Conservation (phyloP, 768 basidiomycete species). For the Bullera alba region DNA sequence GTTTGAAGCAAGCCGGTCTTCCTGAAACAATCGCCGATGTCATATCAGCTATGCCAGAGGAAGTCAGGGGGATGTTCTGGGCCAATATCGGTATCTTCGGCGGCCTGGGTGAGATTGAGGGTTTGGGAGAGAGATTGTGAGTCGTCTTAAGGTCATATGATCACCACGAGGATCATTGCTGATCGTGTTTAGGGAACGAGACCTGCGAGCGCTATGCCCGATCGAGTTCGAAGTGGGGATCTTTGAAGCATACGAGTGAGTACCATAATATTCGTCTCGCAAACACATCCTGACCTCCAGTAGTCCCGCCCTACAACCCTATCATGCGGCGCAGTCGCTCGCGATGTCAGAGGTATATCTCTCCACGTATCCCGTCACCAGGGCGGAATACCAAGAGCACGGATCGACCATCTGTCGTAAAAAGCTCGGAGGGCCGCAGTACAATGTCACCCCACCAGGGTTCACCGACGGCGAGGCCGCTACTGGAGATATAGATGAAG, state of each 20-base stretch:
- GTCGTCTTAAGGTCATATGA: constrained; percentile 30
- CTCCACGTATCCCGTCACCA: constrained; percentile 56
- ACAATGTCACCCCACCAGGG: constrained; percentile 34
- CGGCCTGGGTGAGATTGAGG: constrained; percentile 68
- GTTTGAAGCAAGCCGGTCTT: constrained; percentile 73
- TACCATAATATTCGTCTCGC: constrained; percentile 8
- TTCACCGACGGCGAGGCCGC: constrained; percentile 15
- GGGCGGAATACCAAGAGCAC: constrained; percentile 76
- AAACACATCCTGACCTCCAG: neutral
- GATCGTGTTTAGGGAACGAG: constrained; percentile 54
- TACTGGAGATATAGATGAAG: constrained; percentile 24
- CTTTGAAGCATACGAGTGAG: constrained; percentile 68
- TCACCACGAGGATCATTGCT: neutral
- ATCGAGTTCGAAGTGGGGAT: constrained; percentile 67
- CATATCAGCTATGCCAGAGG: constrained; percentile 67
- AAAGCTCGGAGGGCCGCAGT: constrained; percentile 54
- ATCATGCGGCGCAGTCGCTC: constrained; percentile 44
- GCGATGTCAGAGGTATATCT: constrained; percentile 57
- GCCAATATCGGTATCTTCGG: constrained; percentile 85
- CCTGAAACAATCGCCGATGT: constrained; percentile 66
- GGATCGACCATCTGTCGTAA: constrained; percentile 68
- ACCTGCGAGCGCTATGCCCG: constrained; percentile 75
- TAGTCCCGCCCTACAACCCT: constrained; percentile 35
- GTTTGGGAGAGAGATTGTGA: constrained; percentile 70
- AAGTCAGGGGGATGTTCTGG: constrained; percentile 91